Conservation (phyloP, 768 basidiomycete species). For the Mycena epipterygia region DNA sequence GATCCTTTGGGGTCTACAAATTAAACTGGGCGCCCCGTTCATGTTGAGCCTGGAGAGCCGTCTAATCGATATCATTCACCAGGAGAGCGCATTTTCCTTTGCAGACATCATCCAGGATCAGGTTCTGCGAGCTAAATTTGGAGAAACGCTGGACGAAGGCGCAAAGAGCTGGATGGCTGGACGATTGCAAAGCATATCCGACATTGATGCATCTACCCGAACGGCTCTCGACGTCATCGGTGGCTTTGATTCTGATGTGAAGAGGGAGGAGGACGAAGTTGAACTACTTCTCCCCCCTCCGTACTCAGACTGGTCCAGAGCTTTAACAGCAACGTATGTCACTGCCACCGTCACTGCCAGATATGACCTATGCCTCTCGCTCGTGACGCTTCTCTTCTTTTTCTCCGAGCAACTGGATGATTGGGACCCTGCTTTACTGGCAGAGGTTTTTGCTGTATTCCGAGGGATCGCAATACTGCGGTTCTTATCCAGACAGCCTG, state of each 20-base stretch:
- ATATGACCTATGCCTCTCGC: slow-evolving; percentile 78
- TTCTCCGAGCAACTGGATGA: slow-evolving; percentile 71
- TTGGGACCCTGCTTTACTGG: slow-evolving; percentile 76
- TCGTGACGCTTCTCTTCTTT: slow-evolving; percentile 80
- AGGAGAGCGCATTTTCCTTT: slow-evolving; percentile 84
- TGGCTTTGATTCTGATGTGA: slow-evolving; percentile 78
- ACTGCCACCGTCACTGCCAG: slow-evolving; percentile 75
- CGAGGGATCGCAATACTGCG: slow-evolving; percentile 83
- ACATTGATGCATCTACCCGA: slow-evolving; percentile 69
- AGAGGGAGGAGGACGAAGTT: slow-evolving; percentile 82
- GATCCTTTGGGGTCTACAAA: slow-evolving; percentile 73
- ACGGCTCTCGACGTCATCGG: slow-evolving; percentile 78
- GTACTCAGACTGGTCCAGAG: slow-evolving; percentile 72
- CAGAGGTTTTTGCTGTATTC: slow-evolving; percentile 84
- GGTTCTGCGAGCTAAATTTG: slow-evolving; percentile 65
- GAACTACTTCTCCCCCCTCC: slow-evolving; percentile 67
- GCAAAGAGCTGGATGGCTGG: slow-evolving; percentile 72
- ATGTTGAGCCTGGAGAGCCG: slow-evolving; percentile 71
- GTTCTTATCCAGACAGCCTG: slow-evolving; percentile 70
- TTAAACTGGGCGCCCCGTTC: slow-evolving; percentile 69
- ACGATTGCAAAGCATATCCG: slow-evolving; percentile 67
- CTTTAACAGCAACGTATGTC: slow-evolving; percentile 74
- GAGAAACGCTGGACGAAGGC: slow-evolving; percentile 70
- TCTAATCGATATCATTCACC: slow-evolving; percentile 75
- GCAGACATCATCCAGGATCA: slow-evolving; percentile 82